Conservation (phyloP, 2,329 filamentous ascomycete species). For the Neofusicoccum parvum region DNA sequence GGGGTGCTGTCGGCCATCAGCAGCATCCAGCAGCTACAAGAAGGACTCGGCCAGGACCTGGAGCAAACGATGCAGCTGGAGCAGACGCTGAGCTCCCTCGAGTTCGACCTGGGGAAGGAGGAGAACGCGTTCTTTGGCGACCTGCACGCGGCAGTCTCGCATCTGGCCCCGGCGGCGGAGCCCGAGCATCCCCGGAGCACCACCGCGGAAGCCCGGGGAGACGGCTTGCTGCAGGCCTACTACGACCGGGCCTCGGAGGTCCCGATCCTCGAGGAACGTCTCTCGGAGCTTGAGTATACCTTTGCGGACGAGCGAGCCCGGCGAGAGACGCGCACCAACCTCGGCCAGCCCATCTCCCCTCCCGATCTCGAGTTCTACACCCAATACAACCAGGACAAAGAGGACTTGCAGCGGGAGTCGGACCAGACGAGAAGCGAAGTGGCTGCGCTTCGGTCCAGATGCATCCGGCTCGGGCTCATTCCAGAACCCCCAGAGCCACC, state of each 20-base stretch:
- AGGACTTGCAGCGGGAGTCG: neutral
- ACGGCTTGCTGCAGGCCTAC: neutral
- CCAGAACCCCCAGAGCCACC: neutral
- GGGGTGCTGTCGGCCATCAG: neutral
- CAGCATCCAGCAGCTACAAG: neutral
- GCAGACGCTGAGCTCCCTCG: neutral
- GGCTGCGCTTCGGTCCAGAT: neutral
- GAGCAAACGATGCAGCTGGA: neutral
- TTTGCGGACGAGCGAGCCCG: neutral
- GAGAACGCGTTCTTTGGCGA: neutral
- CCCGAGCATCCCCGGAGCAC: neutral
- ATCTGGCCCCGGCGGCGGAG: neutral
- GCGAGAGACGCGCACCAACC: slow-evolving; percentile 9
- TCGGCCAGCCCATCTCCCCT: slow-evolving; percentile 9
- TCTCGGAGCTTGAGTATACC: slow-evolving; percentile 6
- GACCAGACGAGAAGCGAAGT: neutral
- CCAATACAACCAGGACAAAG: slow-evolving; percentile 7
- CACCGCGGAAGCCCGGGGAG: neutral
- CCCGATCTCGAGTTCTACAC: slow-evolving; percentile 18
- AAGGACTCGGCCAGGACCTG: neutral
- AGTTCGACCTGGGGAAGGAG: slow-evolving; percentile 2
- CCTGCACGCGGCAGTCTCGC: neutral
- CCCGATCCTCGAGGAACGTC: slow-evolving; percentile 6
- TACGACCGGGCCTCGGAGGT: slow-evolving; percentile 12
- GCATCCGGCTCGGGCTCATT: neutral